These are phyloP conservation scores for Candida xiaguanensis DNA, from an alignment of 805 yeast genomes.

Conservation along the genomic window DNA sequence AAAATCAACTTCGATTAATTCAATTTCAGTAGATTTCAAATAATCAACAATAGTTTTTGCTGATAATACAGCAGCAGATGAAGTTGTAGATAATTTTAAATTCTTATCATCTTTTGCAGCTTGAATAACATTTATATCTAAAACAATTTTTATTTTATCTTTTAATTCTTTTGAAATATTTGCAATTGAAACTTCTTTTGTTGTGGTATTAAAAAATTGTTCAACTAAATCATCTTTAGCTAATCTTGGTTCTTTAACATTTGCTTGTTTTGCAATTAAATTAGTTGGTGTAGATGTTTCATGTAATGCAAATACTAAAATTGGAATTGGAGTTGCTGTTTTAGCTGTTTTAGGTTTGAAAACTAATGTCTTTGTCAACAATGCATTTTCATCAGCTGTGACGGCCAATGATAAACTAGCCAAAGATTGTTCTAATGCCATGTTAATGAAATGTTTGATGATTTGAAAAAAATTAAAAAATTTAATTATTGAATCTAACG, in stretches of 20 bases:
- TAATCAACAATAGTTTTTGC: constrained; percentile 46
- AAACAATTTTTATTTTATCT: constrained; percentile 55
- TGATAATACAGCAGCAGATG: constrained; percentile 48
- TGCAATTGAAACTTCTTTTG: constrained; percentile 63
- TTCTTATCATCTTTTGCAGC: constrained; percentile 30
- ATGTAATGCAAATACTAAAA: constrained; percentile 72
- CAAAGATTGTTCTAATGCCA: constrained; percentile 69
- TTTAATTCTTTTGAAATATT: constrained; percentile 41
- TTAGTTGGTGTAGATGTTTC: constrained; percentile 67
- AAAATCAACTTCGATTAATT: constrained; percentile 53
- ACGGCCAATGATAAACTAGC: constrained; percentile 63
- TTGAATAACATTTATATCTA: constrained; percentile 49
- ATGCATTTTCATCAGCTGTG: constrained; percentile 31
- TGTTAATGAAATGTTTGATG: too few species aligned
- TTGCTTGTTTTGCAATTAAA: constrained; percentile 61
- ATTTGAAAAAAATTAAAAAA: too few species aligned
- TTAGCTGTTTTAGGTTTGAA: constrained; percentile 92
- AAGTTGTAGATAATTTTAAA: constrained; percentile 47
- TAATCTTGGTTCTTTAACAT: constrained; percentile 79
- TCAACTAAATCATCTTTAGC: constrained; percentile 78
- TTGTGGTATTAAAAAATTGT: constrained; percentile 53
- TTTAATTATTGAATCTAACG: too few species aligned
- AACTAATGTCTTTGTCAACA: constrained; percentile 68
- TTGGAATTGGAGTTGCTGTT: constrained; percentile 72
- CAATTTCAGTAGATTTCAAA: constrained; percentile 49